Percentiles rank a stretch among this genome's conserved stretches.
These are phyloP conservation scores for Tricholoma matsutake DNA, from an alignment of 768 basidiomycete species.

Conservation along the genomic window DNA sequence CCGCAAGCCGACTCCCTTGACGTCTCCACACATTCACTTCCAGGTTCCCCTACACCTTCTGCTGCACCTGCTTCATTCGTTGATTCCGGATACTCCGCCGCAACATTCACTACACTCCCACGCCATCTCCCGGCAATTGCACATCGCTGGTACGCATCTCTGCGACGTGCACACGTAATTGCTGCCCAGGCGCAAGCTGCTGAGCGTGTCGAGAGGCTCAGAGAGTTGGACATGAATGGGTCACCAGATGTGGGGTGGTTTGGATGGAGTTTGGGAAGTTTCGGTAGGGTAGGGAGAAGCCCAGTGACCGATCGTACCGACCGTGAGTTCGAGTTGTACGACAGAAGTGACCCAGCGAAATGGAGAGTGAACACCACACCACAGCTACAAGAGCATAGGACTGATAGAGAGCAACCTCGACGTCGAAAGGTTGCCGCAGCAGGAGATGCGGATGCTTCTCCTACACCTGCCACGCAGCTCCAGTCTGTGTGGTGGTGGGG, in stretches of 20 bases:
- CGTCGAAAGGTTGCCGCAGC: conserved; percentile 1
- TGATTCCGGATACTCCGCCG: conserved; percentile 13
- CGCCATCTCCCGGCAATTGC: conserved; percentile 38
- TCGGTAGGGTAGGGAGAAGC: conserved; percentile 33
- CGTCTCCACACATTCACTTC: conserved; percentile 5
- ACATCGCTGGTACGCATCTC: conserved; percentile 52
- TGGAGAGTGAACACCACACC: conserved; percentile 11
- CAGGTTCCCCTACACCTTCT: conserved; percentile 5
- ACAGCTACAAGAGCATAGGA: not conserved
- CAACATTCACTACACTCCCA: conserved; percentile 29
- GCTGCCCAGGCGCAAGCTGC: conserved; percentile 71
- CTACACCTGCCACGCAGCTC: conserved; percentile 15
- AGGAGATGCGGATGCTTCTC: not conserved
- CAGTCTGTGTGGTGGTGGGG: conserved; percentile 80
- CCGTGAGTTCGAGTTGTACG: conserved; percentile 22
- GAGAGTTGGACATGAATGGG: conserved; percentile 51
- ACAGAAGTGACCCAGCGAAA: conserved; percentile 7
- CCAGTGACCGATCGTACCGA: not conserved
- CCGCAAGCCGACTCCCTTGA: not conserved
- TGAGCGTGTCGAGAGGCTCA: conserved; percentile 63
- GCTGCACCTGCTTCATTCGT: conserved; percentile 5
- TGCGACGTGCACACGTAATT: conserved; percentile 67
- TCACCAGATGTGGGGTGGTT: conserved; percentile 22
- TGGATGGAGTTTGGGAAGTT: conserved; percentile 78
- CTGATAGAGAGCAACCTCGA: conserved; percentile 1